phyloP scores from a whole-genome alignment of 257 asterid genomes.

The Paulownia fortunei region DNA sequence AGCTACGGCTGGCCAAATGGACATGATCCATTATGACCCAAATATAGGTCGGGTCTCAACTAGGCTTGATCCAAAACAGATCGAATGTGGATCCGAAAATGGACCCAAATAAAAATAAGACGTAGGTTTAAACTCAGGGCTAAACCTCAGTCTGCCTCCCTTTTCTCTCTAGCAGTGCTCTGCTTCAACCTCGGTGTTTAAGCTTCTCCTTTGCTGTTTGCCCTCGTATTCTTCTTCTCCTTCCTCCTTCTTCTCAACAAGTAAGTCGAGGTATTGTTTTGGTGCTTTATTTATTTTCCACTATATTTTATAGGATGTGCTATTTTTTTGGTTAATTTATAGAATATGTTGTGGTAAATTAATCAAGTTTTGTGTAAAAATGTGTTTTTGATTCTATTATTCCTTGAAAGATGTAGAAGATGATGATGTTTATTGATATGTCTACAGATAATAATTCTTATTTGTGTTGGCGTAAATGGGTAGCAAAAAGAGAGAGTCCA shows the following conservation, averaged over 20 bases:
- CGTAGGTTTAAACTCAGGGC: slow-evolving; percentile 38
- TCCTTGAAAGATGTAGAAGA: not conserved
- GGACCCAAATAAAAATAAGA: not conserved
- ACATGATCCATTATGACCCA: not conserved
- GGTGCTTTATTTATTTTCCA: not conserved
- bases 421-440: slow-evolving; percentile 15
- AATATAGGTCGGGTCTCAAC: slow-evolving; percentile 3
- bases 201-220: not conserved
- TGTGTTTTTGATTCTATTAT: not conserved
- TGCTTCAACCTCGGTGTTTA: not conserved
- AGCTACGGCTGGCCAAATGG: not conserved
- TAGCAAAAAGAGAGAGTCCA: slow-evolving; percentile 62
- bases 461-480: slow-evolving; percentile 47
- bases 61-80: not conserved
- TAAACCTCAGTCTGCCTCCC: slow-evolving; percentile 32
- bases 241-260: not conserved
- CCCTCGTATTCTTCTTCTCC: not conserved
- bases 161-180: not conserved
- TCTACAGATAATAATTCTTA: slow-evolving; percentile 16
- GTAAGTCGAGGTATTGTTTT: slow-evolving; percentile 5
- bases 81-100: not conserved
- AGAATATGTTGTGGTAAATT: not conserved
- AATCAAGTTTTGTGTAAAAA: not conserved
- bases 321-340: not conserved
- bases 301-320: not conserved